These are phyloP conservation scores for Paraconiothyrium sp. DNA, from an alignment of 2,329 filamentous ascomycete species.

Conservation along the genomic window DNA sequence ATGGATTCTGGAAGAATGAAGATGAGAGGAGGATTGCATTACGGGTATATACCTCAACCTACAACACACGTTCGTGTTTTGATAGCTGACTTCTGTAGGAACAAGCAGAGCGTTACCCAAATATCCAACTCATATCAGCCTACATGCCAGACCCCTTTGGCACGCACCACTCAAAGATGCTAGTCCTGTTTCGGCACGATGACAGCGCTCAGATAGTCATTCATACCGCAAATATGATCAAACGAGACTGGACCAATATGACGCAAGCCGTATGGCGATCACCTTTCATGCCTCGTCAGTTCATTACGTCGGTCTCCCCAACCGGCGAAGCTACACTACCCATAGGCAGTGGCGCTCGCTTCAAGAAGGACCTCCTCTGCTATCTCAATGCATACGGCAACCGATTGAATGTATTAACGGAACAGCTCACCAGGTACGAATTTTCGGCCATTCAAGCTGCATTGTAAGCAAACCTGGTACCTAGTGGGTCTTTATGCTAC, in stretches of 20 bases:
- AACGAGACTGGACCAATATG: slow-evolving; percentile 87
- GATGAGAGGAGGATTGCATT: slow-evolving; percentile 66
- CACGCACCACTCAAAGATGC: slow-evolving; percentile 87
- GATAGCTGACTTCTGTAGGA: slow-evolving; percentile 57
- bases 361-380: slow-evolving; percentile 77
- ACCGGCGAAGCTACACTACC: slow-evolving; percentile 19
- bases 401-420: slow-evolving; percentile 64
- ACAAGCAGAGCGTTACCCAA: slow-evolving; percentile 68
- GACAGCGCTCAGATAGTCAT: slow-evolving; percentile 81
- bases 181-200: slow-evolving; percentile 82
- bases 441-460: slow-evolving; percentile 75
- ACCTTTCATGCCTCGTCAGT: slow-evolving; percentile 68
- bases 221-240: slow-evolving; percentile 92
- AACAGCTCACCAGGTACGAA: slow-evolving; percentile 70
- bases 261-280: slow-evolving; percentile 85
- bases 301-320: slow-evolving; percentile 6
- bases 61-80: background rate
- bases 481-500: too few species aligned
- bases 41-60: slow-evolving; percentile 57
- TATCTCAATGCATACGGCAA: slow-evolving; percentile 77
- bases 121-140: slow-evolving; percentile 76
- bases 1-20: slow-evolving; percentile 75
- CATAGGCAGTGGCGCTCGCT: slow-evolving; percentile 72
- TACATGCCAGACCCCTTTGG: slow-evolving; percentile 87
- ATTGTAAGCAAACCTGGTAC: slow-evolving; percentile 49